These are phyloP conservation scores for Solanum hybrid DNA, from an alignment of 305 asterid species.

Conservation along the genomic window DNA sequence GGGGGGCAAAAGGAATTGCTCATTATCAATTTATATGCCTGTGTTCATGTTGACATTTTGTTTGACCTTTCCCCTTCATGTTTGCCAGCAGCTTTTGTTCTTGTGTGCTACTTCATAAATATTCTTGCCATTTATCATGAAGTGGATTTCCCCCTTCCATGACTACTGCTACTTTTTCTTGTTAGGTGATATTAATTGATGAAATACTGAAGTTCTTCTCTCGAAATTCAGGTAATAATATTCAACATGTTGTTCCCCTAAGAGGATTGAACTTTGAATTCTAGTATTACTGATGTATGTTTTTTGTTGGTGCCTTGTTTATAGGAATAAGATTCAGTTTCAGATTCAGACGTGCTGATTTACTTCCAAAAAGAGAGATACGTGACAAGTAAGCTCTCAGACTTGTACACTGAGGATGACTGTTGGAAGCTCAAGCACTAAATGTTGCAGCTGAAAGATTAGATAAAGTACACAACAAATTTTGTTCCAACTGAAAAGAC, in stretches of 20 bases:
- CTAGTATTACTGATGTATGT: constrained; percentile 5
- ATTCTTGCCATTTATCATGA: not conserved
- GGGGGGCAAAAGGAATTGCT: not conserved
- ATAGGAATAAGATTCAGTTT: constrained; percentile 57
- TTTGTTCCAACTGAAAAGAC: not conserved
- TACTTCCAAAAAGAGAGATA: constrained; percentile 72
- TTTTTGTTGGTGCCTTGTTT: not conserved
- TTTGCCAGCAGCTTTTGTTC: not conserved
- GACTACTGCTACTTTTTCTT: not conserved
- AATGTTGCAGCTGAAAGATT: constrained; percentile 1
- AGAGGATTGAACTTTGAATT: not conserved
- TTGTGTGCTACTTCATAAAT: not conserved
- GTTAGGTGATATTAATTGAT: constrained; percentile 81
- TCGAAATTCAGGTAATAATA: constrained; percentile 46
- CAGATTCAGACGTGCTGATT: constrained; percentile 68
- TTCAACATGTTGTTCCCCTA: not conserved
- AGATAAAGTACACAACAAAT: not conserved
- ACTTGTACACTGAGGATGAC: not conserved
- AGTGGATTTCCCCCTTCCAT: not conserved
- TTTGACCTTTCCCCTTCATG: not conserved
- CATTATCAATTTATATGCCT: not conserved
- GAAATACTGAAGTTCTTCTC: constrained; percentile 90
- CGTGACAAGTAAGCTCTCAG: constrained; percentile 43
- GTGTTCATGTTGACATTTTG: not conserved
- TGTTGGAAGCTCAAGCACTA: not conserved